Evolutionary conservation across 805 yeast species (phyloP).

Genomic region (Hyphopichia homilentoma): DNA sequence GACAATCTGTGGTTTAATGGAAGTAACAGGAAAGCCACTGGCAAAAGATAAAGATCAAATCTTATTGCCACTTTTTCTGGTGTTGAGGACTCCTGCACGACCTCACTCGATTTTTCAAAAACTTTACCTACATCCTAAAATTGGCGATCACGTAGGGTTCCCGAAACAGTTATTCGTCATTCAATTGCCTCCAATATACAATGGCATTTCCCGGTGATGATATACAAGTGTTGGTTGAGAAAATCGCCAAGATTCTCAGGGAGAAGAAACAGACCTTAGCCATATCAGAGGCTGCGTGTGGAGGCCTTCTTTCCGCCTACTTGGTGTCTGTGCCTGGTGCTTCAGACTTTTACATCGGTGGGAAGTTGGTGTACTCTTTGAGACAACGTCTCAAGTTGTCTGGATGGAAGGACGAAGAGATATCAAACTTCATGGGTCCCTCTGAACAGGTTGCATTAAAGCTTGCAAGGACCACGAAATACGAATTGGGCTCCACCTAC

Average conservation of each 20-base stretch:
- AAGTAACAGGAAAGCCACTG: too few relatives aligned
- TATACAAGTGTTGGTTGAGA: conserved; percentile 45
- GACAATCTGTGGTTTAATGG: too few relatives aligned
- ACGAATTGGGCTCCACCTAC: conserved; percentile 80
- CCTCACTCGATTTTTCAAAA: too few relatives aligned
- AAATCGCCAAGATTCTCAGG: conserved; percentile 56
- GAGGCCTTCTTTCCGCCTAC: conserved; percentile 79
- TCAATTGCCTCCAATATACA: too few relatives aligned
- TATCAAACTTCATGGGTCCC: conserved; percentile 75
- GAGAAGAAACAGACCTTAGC: conserved; percentile 62
- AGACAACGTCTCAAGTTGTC: conserved; percentile 68
- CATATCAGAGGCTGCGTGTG: conserved; percentile 86
- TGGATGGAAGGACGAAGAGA: conserved; percentile 76
- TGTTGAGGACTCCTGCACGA: too few relatives aligned
- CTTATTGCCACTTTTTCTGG: too few relatives aligned
- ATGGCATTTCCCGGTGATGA: conserved; percentile 60
- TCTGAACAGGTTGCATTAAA: conserved; percentile 69
- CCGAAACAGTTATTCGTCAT: too few relatives aligned
- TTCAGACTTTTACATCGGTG: conserved; percentile 77
- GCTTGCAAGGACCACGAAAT: conserved; percentile 72
- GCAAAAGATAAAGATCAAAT: too few relatives aligned
- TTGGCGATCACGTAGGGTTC: too few relatives aligned
- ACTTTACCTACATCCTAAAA: too few relatives aligned
- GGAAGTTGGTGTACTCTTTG: conserved; percentile 74
- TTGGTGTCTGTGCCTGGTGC: conserved; percentile 84